A percentile compares a stretch with the other conserved stretches of the same genome.
Conservation (phyloP, 192 early-diverging fungal species). For the Helicostylum pulchrum region DNA sequence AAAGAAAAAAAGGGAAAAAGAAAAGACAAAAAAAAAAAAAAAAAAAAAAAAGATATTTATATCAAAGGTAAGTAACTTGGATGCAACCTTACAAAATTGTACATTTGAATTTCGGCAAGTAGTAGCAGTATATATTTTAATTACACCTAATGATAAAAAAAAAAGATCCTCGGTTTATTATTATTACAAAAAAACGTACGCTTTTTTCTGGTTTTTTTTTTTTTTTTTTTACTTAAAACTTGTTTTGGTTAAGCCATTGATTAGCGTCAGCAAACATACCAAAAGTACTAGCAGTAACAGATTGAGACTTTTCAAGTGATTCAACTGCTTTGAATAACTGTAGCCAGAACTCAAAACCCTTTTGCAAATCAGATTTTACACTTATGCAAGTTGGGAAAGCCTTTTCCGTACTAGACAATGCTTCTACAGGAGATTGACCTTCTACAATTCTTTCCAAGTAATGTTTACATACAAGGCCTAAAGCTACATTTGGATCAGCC, state of each 20-base stretch:
- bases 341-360: conserved; percentile 53
- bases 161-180: no score
- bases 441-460: conserved; percentile 47
- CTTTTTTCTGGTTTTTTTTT: not conserved
- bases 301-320: conserved; percentile 19
- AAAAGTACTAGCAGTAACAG: conserved; percentile 10
- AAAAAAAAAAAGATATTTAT: no score
- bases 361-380: conserved; percentile 44
- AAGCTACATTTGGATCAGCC: conserved; percentile 48
- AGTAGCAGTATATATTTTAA: no score
- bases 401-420: conserved; percentile 39
- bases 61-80: no score
- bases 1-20: no score
- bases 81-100: no score
- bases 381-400: conserved; percentile 38
- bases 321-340: conserved; percentile 20
- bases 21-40: no score
- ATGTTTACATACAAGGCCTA: conserved; percentile 49
- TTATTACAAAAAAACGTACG: no score
- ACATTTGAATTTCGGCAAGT: no score
- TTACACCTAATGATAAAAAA: no score
- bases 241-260: conserved; percentile 26
- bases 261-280: conserved; percentile 34
- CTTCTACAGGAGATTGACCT: conserved; percentile 18
- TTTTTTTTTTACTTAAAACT: not conserved